Conservation (phyloP, 495 filamentous ascomycete genomes). For the Platismatia glauca region DNA sequence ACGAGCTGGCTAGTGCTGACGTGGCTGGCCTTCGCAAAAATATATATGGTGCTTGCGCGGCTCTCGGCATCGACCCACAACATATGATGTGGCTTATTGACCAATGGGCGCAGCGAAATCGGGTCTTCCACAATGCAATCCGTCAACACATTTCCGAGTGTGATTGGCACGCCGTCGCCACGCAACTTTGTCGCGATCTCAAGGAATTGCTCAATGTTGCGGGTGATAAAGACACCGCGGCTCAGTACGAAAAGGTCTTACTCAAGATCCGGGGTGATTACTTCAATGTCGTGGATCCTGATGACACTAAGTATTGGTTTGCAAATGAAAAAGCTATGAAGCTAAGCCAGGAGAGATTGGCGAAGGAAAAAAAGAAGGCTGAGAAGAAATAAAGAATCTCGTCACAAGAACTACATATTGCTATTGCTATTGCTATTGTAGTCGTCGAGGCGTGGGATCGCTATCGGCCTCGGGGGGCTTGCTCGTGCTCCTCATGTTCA, state of each 20-base stretch:
- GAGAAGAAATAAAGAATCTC: constrained; percentile 7
- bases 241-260: constrained; percentile 17
- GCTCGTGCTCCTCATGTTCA: too few species aligned
- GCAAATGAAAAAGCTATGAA: constrained; percentile 17
- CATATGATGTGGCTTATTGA: constrained; percentile 18
- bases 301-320: constrained; percentile 14
- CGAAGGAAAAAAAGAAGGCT: constrained; percentile 14
- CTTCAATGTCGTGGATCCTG: constrained; percentile 6
- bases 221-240: constrained; percentile 14
- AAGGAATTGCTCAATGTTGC: constrained; percentile 19
- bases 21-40: constrained; percentile 10
- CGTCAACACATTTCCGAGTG: constrained; percentile 13
- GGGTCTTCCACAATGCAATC: constrained; percentile 11
- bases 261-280: constrained; percentile 16
- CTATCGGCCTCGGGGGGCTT: too few species aligned
- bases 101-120: constrained; percentile 17
- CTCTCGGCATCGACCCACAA: constrained; percentile 10
- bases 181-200: constrained; percentile 19
- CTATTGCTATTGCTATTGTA: too few species aligned
- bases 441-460: too few species aligned
- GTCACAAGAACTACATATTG: too few species aligned
- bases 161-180: constrained; percentile 11
- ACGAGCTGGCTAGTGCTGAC: constrained; percentile 16
- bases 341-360: constrained; percentile 6
- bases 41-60: constrained; percentile 11